Percentiles rank a stretch among this genome's conserved stretches.
Evolutionary conservation across 768 basidiomycete genomes (phyloP).

Genomic region (Phylloporus sp.): DNA sequence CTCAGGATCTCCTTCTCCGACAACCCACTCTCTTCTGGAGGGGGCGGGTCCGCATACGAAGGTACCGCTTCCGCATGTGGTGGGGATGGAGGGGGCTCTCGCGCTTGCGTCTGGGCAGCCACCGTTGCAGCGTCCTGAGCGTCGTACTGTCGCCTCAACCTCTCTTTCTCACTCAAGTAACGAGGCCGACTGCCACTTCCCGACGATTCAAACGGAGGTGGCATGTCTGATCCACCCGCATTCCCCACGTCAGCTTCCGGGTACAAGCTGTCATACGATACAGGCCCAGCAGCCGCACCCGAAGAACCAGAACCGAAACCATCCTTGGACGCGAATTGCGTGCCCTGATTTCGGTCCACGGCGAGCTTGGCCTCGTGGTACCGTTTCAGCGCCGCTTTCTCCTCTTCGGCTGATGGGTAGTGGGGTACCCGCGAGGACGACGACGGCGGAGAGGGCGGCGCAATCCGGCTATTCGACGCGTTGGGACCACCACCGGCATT

Average conservation of each 20-base stretch:
- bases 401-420: slow-evolving; percentile 63
- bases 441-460: slow-evolving; percentile 27
- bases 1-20: slow-evolving; percentile 57
- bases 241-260: slow-evolving; percentile 33
- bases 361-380: slow-evolving; percentile 71
- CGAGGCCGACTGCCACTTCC: slow-evolving; percentile 34
- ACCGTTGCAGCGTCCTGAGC: slow-evolving; percentile 58
- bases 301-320: slow-evolving; percentile 18
- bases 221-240: slow-evolving; percentile 33
- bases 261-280: slow-evolving; percentile 61
- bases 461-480: slow-evolving; percentile 23
- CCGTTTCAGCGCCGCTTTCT: slow-evolving; percentile 63
- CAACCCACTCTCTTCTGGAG: slow-evolving; percentile 25
- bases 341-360: slow-evolving; percentile 54
- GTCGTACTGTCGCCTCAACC: slow-evolving; percentile 57
- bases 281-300: slow-evolving; percentile 35
- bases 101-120: slow-evolving; percentile 16
- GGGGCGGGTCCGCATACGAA: slow-evolving; percentile 19
- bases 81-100: slow-evolving; percentile 15
- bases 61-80: slow-evolving; percentile 18
- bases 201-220: slow-evolving; percentile 50
- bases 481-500: slow-evolving; percentile 10
- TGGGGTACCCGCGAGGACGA: slow-evolving; percentile 35
- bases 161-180: slow-evolving; percentile 62
- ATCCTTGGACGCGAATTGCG: slow-evolving; percentile 21